Evolutionary conservation across 2,329 filamentous ascomycete species (phyloP).

Genomic region (Trichoderma asperellum): DNA sequence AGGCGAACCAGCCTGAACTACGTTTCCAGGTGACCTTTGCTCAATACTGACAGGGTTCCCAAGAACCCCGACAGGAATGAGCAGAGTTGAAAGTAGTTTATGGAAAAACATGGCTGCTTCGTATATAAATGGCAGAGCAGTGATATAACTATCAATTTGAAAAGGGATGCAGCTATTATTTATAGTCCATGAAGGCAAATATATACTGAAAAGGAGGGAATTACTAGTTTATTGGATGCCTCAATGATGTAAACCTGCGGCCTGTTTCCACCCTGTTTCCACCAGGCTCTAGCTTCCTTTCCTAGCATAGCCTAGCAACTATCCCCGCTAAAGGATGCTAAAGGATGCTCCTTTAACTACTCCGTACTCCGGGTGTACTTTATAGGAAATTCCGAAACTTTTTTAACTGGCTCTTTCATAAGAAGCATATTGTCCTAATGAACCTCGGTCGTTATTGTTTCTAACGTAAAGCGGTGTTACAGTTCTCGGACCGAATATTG

Average conservation of each 20-base stretch:
- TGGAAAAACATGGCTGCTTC: not conserved
- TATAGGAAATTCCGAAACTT: constrained; percentile 2
- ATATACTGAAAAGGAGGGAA: not conserved
- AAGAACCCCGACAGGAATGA: not conserved
- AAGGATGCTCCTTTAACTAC: not conserved
- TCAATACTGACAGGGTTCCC: not conserved
- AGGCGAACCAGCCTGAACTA: not conserved
- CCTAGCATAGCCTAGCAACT: not conserved
- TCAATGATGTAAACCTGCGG: not conserved
- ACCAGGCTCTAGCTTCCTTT: constrained; percentile 7
- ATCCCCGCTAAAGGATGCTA: constrained; percentile 1
- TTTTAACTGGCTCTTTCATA: not conserved
- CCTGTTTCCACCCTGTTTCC: not conserved
- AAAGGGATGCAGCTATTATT: not conserved
- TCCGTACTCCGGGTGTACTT: not conserved
- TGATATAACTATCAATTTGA: not conserved
- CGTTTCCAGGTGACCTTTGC: not conserved
- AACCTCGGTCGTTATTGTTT: not conserved
- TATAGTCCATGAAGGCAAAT: not conserved
- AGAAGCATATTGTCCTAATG: not conserved
- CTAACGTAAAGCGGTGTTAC: not conserved
- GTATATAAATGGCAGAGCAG: not conserved
- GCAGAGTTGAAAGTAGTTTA: not conserved
- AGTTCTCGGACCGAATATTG: not conserved
- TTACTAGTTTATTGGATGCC: not conserved